Base-by-base conservation (phyloP, 225 moss, liverwort and hornwort species). In the Physcomitrium patens region DNA sequence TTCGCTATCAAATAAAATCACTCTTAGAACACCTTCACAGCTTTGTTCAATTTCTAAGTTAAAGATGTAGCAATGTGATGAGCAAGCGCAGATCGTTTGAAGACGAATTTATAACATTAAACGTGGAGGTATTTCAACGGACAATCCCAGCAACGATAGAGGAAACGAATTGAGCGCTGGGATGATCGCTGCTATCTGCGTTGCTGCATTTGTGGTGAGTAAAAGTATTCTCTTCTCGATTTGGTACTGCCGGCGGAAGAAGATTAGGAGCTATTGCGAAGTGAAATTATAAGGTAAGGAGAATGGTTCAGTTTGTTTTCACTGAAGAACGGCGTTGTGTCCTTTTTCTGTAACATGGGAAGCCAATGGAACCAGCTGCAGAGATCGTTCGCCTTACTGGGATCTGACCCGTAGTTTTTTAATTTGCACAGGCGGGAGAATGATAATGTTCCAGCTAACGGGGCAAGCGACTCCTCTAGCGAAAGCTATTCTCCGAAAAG, bases 361-460 rank as follows among this genome's bases (percentile, higher is more conserved):
- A 2, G 31, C 31, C 31, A 31, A 31, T 31, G 5, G 31, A 5
- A 2, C 5, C 31, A 31, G 17, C 16, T 52, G 5, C 52, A 15
- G 7, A 6, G 3, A 12, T 9, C 11, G 43, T 44, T 42, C 44
- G 0, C 47, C 20, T 5, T 13, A 13, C 42, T 51, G 15, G 60
- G 53, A 46, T n/a, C 12, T 41, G 14, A 44, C 41, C 26, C 62
- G 1, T 41, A 43, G n/a, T 57, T 27, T n/a, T 7, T 22, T 55
- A 20, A 16, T 49, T 62, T 73, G 54, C 75, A 78, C 75, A 86
- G 85, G 88, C 48, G 84, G 92, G 59, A 88, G 82, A 50, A 79
- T 95, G 91, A 88, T 95, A 42, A 84, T 95, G 92, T 95, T 95
- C 63, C 94, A 91, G 76, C 62, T 71, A 42, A 76, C 83, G 46